phyloP scores from a whole-genome alignment of 2,329 filamentous ascomycete genomes.

The Calcarisporium arbuscula region DNA sequence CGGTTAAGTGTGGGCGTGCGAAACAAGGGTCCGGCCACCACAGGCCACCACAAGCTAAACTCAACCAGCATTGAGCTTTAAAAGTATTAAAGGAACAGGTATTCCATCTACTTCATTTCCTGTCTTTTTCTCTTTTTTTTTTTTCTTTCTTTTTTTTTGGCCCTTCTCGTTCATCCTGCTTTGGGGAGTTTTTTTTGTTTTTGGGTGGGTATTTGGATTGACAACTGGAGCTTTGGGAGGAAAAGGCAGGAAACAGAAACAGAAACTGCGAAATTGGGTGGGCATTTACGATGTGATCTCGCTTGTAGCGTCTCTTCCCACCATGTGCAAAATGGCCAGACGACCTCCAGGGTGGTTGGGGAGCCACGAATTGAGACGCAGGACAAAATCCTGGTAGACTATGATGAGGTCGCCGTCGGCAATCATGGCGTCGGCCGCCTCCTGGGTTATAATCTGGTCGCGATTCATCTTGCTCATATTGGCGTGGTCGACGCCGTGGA shows the following conservation, averaged over 20 bases:
- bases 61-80: too few species aligned
- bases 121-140: slow-evolving; percentile 1
- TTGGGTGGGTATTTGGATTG: slow-evolving; percentile 59
- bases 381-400: slow-evolving; percentile 71
- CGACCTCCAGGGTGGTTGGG: slow-evolving; percentile 88
- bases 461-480: too few species aligned
- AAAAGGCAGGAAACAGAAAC: too few species aligned
- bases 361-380: slow-evolving; percentile 86
- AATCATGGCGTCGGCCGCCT: slow-evolving; percentile 61
- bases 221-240: slow-evolving; percentile 1
- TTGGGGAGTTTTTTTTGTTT: too few species aligned
- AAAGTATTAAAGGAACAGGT: slow-evolving; percentile 9
- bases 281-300: slow-evolving; percentile 80
- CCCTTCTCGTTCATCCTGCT: too few species aligned
- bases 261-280: slow-evolving; percentile 16
- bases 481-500: too few species aligned
- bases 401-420: slow-evolving; percentile 74
- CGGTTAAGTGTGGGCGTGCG: too few species aligned
- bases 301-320: slow-evolving; percentile 88
- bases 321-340: slow-evolving; percentile 87
- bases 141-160: slow-evolving; percentile 2
- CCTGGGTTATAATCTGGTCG: slow-evolving; percentile 4
- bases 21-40: too few species aligned
- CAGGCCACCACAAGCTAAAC: too few species aligned
- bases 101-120: background rate